Conservation (phyloP, 2,329 filamentous ascomycete genomes). For the Cordyceps sp. region DNA sequence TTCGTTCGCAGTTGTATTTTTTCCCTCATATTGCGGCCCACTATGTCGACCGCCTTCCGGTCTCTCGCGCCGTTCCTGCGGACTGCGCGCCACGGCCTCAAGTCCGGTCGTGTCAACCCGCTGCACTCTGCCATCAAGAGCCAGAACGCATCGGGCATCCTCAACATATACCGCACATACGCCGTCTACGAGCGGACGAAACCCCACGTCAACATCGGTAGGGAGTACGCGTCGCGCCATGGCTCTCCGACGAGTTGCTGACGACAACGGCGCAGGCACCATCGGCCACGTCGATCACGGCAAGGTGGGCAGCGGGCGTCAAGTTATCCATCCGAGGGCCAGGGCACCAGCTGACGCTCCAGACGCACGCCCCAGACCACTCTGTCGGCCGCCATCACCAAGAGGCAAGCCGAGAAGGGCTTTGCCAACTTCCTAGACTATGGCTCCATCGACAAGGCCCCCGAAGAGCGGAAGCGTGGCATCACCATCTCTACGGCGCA, state of each 20-base stretch:
- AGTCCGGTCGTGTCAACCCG: slow-evolving; percentile 55
- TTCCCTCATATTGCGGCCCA: slow-evolving; percentile 18
- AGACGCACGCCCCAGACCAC: slow-evolving; percentile 66
- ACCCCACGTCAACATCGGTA: slow-evolving; percentile 97
- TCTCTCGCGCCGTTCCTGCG: slow-evolving; percentile 64
- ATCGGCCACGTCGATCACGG: slow-evolving; percentile 99
- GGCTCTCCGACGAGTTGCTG: neutral
- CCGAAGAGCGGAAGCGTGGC: slow-evolving; percentile 98
- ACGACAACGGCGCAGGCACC: slow-evolving; percentile 42
- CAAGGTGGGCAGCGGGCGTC: slow-evolving; percentile 62
- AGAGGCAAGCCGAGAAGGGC: slow-evolving; percentile 90
- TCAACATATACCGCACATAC: slow-evolving; percentile 50
- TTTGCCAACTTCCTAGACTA: slow-evolving; percentile 92
- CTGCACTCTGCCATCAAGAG: slow-evolving; percentile 53
- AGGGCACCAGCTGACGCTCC: slow-evolving; percentile 4
- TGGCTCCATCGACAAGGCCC: slow-evolving; percentile 95
- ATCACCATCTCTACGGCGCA: slow-evolving; percentile 98
- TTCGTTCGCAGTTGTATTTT: slow-evolving; percentile 10
- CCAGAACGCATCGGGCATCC: slow-evolving; percentile 45
- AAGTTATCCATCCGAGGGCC: no score
- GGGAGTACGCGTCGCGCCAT: slow-evolving; percentile 7
- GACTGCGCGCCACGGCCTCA: slow-evolving; percentile 61
- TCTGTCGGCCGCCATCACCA: slow-evolving; percentile 95
- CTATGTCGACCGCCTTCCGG: slow-evolving; percentile 70
- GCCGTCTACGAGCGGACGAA: slow-evolving; percentile 74